Evolutionary conservation across 345 rosid genomes (phyloP).

Genomic region (Mangifera indica): DNA sequence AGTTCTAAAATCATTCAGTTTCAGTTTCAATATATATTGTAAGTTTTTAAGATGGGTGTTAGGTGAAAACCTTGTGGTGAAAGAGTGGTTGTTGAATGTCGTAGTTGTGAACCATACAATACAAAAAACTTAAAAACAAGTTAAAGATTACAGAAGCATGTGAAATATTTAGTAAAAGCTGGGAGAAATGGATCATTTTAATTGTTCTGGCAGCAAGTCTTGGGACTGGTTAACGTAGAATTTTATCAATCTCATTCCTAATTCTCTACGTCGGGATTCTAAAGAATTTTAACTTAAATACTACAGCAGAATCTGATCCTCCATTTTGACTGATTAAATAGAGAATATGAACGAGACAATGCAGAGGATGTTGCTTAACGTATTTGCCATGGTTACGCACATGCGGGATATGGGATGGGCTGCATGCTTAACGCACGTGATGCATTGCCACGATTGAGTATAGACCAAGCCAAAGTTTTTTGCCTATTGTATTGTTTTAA

Average conservation of each 20-base stretch:
- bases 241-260: constrained; percentile 29
- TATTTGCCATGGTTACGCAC: constrained; percentile 36
- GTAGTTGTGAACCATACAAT: no score
- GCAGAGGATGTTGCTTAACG: constrained; percentile 61
- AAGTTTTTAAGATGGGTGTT: constrained; percentile 11
- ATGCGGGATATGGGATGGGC: no score
- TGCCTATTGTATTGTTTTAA: neutral
- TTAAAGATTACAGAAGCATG: constrained; percentile 9
- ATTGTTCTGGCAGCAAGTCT: constrained; percentile 15
- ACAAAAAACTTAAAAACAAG: neutral
- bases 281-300: constrained; percentile 9
- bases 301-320: neutral
- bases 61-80: constrained; percentile 8
- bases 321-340: constrained; percentile 9
- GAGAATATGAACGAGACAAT: constrained; percentile 32
- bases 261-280: constrained; percentile 32
- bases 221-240: constrained; percentile 30
- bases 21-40: neutral
- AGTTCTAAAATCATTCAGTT: no score
- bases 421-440: constrained; percentile 37
- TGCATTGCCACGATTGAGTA: constrained; percentile 27
- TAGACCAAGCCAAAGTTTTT: constrained; percentile 24
- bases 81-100: no score
- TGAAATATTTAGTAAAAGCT: neutral
- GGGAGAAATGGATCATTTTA: neutral